phyloP scores from a whole-genome alignment of 2,329 filamentous ascomycete species.

The Phaeomoniella chlamydospora region DNA sequence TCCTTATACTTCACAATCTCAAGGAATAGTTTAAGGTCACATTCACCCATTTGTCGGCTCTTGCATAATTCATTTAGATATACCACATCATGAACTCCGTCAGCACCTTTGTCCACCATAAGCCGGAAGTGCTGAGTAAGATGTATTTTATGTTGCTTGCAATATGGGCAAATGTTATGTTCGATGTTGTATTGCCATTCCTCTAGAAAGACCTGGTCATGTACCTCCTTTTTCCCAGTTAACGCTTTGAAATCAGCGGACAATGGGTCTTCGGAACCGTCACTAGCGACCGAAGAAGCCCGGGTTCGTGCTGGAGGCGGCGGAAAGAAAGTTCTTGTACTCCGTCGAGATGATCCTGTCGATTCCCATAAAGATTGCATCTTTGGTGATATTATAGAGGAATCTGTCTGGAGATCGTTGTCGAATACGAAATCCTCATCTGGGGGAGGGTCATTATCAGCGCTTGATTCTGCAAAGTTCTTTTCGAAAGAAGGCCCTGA shows the following conservation, averaged over 20 bases:
- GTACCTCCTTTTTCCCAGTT: slow-evolving; percentile 1
- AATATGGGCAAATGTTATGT: slow-evolving; percentile 9
- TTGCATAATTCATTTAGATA: slow-evolving; percentile 7
- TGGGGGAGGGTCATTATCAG: not conserved
- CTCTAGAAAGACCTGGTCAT: not conserved
- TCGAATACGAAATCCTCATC: not conserved
- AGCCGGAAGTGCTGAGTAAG: slow-evolving; percentile 8
- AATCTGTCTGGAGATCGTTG: not conserved
- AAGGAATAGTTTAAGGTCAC: slow-evolving; percentile 8
- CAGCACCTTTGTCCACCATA: slow-evolving; percentile 3
- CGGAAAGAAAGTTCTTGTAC: not conserved
- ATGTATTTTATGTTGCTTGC: slow-evolving; percentile 5
- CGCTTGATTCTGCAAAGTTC: slow-evolving; percentile 2
- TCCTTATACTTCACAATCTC: slow-evolving; percentile 10
- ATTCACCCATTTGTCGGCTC: slow-evolving; percentile 1
- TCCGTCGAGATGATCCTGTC: slow-evolving; percentile 3
- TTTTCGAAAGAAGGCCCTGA: not conserved
- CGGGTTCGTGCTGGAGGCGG: not conserved
- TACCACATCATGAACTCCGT: slow-evolving; percentile 9
- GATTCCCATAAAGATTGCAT: slow-evolving; percentile 1
- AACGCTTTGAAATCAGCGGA: slow-evolving; percentile 8
- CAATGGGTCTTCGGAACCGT: slow-evolving; percentile 12
- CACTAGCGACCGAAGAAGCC: slow-evolving; percentile 3
- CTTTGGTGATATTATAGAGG: not conserved
- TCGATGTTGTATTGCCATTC: slow-evolving; percentile 4